Conservation (phyloP, 768 basidiomycete species). For the Coprinopsis sp. region DNA sequence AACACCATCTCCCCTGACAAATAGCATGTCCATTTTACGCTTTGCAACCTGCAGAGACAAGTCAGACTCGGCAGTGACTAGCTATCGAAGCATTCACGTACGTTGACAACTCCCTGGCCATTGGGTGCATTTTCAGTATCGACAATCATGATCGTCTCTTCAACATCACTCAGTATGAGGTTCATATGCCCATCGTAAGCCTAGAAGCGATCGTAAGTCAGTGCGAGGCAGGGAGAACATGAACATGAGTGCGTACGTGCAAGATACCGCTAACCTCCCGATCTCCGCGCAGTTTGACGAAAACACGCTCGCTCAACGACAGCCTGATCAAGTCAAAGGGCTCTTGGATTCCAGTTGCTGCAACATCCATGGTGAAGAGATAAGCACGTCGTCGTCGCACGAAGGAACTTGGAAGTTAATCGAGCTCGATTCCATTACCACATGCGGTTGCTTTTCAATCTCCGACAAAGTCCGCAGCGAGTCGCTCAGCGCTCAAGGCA, state of each 20-base stretch:
- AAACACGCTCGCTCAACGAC: conserved; percentile 95
- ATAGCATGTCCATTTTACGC: conserved; percentile 95
- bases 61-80: neutral
- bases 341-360: conserved; percentile 79
- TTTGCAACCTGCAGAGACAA: conserved; percentile 65
- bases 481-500: too few species aligned
- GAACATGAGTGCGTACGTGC: conserved; percentile 57
- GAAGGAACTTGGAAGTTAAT: conserved; percentile 15
- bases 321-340: conserved; percentile 97
- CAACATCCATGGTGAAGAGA: conserved; percentile 52
- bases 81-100: conserved; percentile 22
- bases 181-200: conserved; percentile 99
- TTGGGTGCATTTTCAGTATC: conserved; percentile 69
- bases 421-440: neutral
- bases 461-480: conserved; percentile 22
- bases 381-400: neutral
- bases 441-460: conserved; percentile 20
- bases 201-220: conserved; percentile 36
- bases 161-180: conserved; percentile 93
- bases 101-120: conserved; percentile 61
- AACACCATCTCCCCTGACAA: conserved; percentile 95
- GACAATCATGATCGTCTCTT: conserved; percentile 96
- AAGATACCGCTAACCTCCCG: conserved; percentile 87
- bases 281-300: conserved; percentile 95
- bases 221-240: conserved; percentile 8